Conservation (phyloP, 345 rosid species). For the Salix dunnii region DNA sequence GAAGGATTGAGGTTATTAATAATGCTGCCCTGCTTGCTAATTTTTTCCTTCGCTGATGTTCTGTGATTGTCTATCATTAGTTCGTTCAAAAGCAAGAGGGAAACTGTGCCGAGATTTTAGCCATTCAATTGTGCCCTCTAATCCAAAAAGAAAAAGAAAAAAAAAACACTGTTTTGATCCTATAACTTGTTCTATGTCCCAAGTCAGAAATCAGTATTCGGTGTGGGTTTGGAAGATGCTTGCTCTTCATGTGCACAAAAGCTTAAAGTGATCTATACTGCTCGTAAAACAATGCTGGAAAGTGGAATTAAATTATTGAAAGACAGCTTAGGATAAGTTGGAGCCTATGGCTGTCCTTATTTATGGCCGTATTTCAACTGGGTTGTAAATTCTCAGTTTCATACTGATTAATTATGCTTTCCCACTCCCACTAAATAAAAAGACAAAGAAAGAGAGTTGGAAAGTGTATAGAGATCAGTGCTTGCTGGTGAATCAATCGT, state of each 20-base stretch:
- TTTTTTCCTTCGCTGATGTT: not conserved
- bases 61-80: not conserved
- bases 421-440: not conserved
- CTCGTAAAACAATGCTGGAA: conserved; percentile 20
- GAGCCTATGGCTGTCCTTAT: conserved; percentile 11
- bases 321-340: not conserved
- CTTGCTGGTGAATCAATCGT: not conserved
- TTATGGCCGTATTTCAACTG: not conserved
- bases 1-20: conserved; percentile 41
- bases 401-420: not conserved
- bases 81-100: not conserved
- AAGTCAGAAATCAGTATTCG: not conserved
- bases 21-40: not conserved
- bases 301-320: conserved; percentile 17
- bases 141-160: too few relatives aligned
- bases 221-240: not conserved
- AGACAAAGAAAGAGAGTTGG: not conserved
- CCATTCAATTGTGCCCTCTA: too few relatives aligned
- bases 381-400: not conserved
- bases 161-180: not conserved
- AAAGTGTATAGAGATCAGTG: not conserved
- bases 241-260: conserved; percentile 18
- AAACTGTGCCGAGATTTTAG: too few relatives aligned
- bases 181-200: not conserved
- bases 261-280: not conserved